Conservation (phyloP, 441 rosid species). For the Omphalea diandra region DNA sequence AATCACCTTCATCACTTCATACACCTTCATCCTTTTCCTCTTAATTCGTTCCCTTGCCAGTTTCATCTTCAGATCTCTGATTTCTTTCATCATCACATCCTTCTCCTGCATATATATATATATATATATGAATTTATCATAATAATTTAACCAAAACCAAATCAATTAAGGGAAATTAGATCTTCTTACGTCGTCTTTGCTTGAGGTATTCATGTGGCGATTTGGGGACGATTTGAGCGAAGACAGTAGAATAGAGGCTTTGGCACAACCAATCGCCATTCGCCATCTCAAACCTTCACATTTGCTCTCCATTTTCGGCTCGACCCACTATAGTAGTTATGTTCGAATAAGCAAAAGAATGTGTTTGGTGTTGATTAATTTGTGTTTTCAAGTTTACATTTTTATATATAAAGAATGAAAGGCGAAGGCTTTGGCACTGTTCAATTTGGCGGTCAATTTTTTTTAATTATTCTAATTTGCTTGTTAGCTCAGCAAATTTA, state of each 20-base stretch:
- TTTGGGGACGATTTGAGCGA: slow-evolving; percentile 23
- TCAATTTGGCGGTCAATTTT: too few species aligned
- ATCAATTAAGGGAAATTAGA: not conserved
- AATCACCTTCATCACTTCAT: slow-evolving; percentile 30
- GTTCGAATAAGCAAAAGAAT: too few species aligned
- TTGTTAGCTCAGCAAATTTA: too few species aligned
- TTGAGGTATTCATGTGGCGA: slow-evolving; percentile 15
- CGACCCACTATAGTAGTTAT: not conserved
- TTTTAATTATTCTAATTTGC: too few species aligned
- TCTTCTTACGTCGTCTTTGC: slow-evolving; percentile 14
- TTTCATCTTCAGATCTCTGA: slow-evolving; percentile 29
- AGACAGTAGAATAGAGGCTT: slow-evolving; percentile 32
- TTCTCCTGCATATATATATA: slow-evolving; percentile 22
- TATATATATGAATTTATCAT: not conserved
- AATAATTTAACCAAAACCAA: not conserved
- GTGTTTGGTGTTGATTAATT: too few species aligned
- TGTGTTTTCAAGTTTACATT: too few species aligned
- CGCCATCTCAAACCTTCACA: slow-evolving; percentile 20
- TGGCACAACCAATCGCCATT: slow-evolving; percentile 33
- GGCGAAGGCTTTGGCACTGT: too few species aligned
- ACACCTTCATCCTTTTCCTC: slow-evolving; percentile 29
- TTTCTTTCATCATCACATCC: slow-evolving; percentile 27
- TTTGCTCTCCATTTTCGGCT: slow-evolving; percentile 15
- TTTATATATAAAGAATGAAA: too few species aligned
- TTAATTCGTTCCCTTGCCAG: slow-evolving; percentile 38